These are phyloP conservation scores for Dryadomyces quercivorus DNA, from an alignment of 2,329 filamentous ascomycete genomes.

Conservation along the genomic window DNA sequence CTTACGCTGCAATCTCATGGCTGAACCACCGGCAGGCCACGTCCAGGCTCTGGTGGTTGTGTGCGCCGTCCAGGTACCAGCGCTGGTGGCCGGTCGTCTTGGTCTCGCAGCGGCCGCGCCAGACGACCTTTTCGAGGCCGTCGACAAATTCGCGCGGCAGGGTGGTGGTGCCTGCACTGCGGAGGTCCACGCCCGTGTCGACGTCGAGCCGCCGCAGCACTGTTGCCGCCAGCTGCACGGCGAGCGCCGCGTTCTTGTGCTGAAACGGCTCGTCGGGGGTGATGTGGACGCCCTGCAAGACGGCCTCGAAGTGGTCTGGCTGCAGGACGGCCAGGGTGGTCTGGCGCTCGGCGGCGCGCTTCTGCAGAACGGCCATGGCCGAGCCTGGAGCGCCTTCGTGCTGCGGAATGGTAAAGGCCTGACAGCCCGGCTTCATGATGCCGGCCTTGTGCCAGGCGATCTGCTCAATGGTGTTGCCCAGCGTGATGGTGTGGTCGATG, in stretches of 20 bases:
- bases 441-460: constrained; percentile 67
- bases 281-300: constrained; percentile 6
- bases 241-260: constrained; percentile 15
- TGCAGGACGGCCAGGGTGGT: constrained; percentile 14
- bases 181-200: constrained; percentile 20
- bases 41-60: constrained; percentile 73
- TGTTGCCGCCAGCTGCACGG: constrained; percentile 24
- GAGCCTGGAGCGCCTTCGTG: constrained; percentile 7
- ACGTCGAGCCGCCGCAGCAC: constrained; percentile 36
- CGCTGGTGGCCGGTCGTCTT: constrained; percentile 35
- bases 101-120: constrained; percentile 69
- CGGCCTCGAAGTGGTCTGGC: constrained; percentile 4
- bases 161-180: neutral
- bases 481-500: constrained; percentile 52
- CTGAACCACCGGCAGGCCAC: constrained; percentile 70
- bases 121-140: constrained; percentile 54
- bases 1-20: constrained; percentile 16
- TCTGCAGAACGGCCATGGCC: constrained; percentile 33
- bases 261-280: constrained; percentile 12
- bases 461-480: constrained; percentile 50
- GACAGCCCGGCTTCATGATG: constrained; percentile 49
- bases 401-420: constrained; percentile 44
- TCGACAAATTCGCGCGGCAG: constrained; percentile 43
- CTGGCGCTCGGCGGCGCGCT: constrained; percentile 37
- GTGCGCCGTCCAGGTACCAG: constrained; percentile 82